phyloP scores from a whole-genome alignment of 345 rosid genomes.

The Murraya koenigii region DNA sequence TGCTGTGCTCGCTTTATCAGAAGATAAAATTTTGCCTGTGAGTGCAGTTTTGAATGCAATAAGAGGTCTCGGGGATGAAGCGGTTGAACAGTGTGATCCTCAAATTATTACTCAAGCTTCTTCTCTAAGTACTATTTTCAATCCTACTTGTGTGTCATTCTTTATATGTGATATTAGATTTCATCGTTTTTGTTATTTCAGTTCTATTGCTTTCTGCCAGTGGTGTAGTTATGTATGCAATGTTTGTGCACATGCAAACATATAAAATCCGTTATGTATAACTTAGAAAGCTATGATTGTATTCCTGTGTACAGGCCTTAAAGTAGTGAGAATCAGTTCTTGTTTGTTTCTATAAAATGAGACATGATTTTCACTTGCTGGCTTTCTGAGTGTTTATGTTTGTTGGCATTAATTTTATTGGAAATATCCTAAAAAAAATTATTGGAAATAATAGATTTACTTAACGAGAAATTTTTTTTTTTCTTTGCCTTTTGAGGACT shows the following conservation, averaged over 20 bases:
- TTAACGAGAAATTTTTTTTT: no score
- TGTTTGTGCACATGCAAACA: neutral
- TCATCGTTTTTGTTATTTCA: neutral
- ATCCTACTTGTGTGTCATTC: neutral
- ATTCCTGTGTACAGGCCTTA: neutral
- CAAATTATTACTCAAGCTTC: slow-evolving; percentile 49
- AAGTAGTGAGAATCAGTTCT: neutral
- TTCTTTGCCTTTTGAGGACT: neutral
- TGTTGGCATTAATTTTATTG: neutral
- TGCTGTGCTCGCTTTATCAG: slow-evolving; percentile 39
- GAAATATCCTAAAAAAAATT: no score
- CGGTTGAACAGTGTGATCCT: slow-evolving; percentile 36
- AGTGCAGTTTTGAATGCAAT: slow-evolving; percentile 24
- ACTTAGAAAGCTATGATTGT: neutral
- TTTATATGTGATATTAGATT: neutral
- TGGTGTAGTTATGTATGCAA: neutral
- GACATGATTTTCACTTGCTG: neutral
- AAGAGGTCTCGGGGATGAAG: slow-evolving; percentile 26
- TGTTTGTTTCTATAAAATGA: neutral
- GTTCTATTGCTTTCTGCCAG: neutral
- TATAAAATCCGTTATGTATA: neutral
- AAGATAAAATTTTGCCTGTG: slow-evolving; percentile 28
- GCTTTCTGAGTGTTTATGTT: neutral
- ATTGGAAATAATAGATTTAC: no score
- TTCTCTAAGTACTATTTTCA: slow-evolving; percentile 28